Conservation (phyloP, 1,284 basidiomycete species). For the Meripilus lineatus region DNA sequence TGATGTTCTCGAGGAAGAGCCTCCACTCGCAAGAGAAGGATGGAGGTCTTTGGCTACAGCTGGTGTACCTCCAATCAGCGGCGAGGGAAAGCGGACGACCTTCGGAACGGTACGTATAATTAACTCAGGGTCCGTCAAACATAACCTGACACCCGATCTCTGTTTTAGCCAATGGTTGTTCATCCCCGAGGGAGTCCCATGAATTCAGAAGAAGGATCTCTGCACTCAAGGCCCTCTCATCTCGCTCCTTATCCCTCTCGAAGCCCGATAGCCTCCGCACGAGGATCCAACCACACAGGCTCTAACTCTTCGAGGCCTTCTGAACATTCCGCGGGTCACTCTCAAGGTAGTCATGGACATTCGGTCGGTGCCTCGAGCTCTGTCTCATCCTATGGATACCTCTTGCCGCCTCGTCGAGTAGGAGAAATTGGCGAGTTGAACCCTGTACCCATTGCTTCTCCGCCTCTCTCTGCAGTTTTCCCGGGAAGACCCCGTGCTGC, state of each 20-base stretch:
- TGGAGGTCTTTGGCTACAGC: slow-evolving; percentile 51
- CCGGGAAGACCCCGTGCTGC: slow-evolving; percentile 9
- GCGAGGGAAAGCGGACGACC: slow-evolving; percentile 43
- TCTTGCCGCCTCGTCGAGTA: slow-evolving; percentile 26
- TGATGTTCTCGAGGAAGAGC: slow-evolving; percentile 60
- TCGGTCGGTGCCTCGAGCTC: slow-evolving; percentile 46
- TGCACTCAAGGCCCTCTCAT: slow-evolving; percentile 56
- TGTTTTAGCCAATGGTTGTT: slow-evolving; percentile 28
- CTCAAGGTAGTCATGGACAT: slow-evolving; percentile 34
- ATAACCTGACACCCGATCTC: too few species aligned
- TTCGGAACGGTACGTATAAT: slow-evolving; percentile 50
- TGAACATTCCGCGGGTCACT: slow-evolving; percentile 32
- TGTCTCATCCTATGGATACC: slow-evolving; percentile 46
- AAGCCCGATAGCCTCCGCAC: slow-evolving; percentile 46
- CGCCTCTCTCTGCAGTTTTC: slow-evolving; percentile 29
- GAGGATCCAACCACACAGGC: slow-evolving; percentile 38
- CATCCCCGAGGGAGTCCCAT: slow-evolving; percentile 35
- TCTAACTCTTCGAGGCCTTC: slow-evolving; percentile 48
- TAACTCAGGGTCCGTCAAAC: too few species aligned
- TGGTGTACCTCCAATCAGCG: slow-evolving; percentile 6
- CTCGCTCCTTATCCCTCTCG: slow-evolving; percentile 39
- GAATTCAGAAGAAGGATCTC: slow-evolving; percentile 53
- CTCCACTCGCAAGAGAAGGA: slow-evolving; percentile 47
- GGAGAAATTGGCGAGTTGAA: slow-evolving; percentile 18
- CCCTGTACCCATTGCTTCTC: slow-evolving; percentile 17